A percentile compares a stretch with the other conserved stretches of the same genome.
Conservation (phyloP, 208 protist species). For the Blastocrithidia nonstop region DNA sequence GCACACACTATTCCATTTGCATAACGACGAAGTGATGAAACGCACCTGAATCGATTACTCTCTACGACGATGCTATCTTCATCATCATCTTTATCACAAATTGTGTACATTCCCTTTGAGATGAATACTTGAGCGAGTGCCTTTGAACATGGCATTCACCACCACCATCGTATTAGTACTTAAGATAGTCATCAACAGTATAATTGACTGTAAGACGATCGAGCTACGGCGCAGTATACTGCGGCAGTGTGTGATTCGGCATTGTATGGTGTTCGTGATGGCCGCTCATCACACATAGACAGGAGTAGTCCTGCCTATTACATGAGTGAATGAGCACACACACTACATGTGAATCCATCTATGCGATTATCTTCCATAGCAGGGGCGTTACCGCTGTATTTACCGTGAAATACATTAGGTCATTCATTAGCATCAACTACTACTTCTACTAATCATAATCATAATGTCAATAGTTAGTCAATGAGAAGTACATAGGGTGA, state of each 20-base stretch:
- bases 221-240: slow-evolving; percentile 58
- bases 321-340: slow-evolving; percentile 47
- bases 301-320: slow-evolving; percentile 30
- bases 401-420: no score
- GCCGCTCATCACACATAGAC: slow-evolving; percentile 1
- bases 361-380: slow-evolving; percentile 44
- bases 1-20: slow-evolving; percentile 22
- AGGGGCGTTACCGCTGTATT: slow-evolving; percentile 41
- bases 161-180: neutral
- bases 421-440: neutral
- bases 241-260: slow-evolving; percentile 49
- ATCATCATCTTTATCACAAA: slow-evolving; percentile 14
- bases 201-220: slow-evolving; percentile 50
- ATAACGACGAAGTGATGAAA: slow-evolving; percentile 34
- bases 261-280: slow-evolving; percentile 57
- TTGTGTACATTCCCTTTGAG: slow-evolving; percentile 58
- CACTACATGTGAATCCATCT: slow-evolving; percentile 33
- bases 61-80: slow-evolving; percentile 38
- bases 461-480: no score
- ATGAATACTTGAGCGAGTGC: slow-evolving; percentile 29
- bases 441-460: no score
- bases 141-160: slow-evolving; percentile 15
- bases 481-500: slow-evolving; percentile 6
- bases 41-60: slow-evolving; percentile 50
- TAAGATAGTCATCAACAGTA: neutral